These are phyloP conservation scores for Brassica napus DNA, from an alignment of 345 rosid genomes.

Conservation along the genomic window Da-Ae NC_063449.1:30930001-30930500, in stretches of 20 bases:
- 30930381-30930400: too few species aligned
- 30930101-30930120: background rate
- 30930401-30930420: too few species aligned
- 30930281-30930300: background rate
- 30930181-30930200: background rate
- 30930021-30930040: background rate
- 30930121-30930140: background rate
- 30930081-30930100: background rate
- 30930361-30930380: too few species aligned
- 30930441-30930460: background rate
- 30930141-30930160: background rate
- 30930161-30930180: background rate
- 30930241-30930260: background rate
- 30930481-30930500: background rate
- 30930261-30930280: background rate
- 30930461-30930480: background rate
- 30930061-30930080: background rate
- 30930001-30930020: background rate
- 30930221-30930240: background rate
- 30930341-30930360: background rate
- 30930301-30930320: background rate
- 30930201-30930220: background rate
- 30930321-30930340: background rate
- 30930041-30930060: background rate
- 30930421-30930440: too few species aligned